Percentiles rank a stretch among this genome's conserved stretches.
phyloP scores from a whole-genome alignment of 768 basidiomycete species.

The Favolaschia claudopus region DNA sequence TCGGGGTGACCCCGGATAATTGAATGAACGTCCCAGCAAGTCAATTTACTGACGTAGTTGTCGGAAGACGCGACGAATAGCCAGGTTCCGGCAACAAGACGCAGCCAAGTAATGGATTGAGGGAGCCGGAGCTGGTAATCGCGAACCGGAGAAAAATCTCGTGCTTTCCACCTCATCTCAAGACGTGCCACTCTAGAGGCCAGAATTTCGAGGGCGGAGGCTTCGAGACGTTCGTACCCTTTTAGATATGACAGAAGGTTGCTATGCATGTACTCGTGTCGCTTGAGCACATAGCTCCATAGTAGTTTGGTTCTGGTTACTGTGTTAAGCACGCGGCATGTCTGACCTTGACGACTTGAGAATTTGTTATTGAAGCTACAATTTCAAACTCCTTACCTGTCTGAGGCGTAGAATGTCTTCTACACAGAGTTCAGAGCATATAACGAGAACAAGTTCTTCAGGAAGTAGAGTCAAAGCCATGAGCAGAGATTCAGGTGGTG shows the following conservation, averaged over 20 bases:
- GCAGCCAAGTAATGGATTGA: slow-evolving; percentile 25
- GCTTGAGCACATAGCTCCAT: no score
- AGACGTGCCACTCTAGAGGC: background rate
- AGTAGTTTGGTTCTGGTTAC: no score
- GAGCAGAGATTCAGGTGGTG: no score
- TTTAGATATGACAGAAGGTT: slow-evolving; percentile 2
- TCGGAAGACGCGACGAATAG: slow-evolving; percentile 24
- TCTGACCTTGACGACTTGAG: no score
- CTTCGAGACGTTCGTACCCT: background rate
- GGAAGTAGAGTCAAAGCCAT: no score
- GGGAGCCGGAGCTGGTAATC: background rate
- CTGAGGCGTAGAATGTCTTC: no score
- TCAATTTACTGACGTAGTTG: slow-evolving; percentile 6
- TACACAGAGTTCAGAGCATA: no score
- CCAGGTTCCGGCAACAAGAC: slow-evolving; percentile 14
- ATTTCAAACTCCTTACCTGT: no score
- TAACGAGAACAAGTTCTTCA: no score
- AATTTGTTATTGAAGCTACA: no score
- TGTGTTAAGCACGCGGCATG: no score
- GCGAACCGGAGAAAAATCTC: background rate
- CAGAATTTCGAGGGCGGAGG: background rate
- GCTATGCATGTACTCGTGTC: no score
- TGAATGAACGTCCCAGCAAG: slow-evolving; percentile 17
- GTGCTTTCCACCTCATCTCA: background rate
- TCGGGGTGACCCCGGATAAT: background rate